A percentile compares a stretch with the other conserved stretches of the same genome.
Evolutionary conservation across 352 stramenopile species (phyloP).

Genomic region (Globisporangium cylindrosporum): DNA sequence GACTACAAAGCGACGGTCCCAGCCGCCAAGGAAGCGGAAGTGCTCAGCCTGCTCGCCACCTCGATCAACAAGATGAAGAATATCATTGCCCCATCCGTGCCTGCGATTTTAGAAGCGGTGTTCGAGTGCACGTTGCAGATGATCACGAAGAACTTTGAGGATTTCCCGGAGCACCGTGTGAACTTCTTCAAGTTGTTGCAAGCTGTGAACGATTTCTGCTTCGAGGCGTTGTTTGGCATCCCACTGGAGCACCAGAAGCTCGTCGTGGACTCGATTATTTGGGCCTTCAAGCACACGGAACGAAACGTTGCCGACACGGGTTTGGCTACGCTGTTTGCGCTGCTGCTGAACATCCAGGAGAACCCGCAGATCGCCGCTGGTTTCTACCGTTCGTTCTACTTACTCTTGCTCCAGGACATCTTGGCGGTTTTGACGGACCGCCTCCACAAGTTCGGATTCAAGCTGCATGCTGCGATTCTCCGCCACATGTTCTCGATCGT

Average conservation of each 20-base stretch:
- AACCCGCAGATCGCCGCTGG: slow-evolving; percentile 93
- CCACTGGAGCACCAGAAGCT: slow-evolving; percentile 97
- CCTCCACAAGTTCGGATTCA: slow-evolving; percentile 99
- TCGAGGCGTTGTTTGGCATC: slow-evolving; percentile 97
- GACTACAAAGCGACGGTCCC: slow-evolving; percentile 92
- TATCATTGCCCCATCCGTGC: slow-evolving; percentile 81
- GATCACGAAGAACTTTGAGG: slow-evolving; percentile 99
- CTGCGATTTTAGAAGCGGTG: slow-evolving; percentile 95
- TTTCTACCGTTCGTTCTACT: slow-evolving; percentile 98
- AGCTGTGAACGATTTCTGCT: slow-evolving; percentile 95
- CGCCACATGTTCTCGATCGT: slow-evolving; percentile 98
- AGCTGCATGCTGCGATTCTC: slow-evolving; percentile 97
- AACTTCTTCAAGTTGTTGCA: slow-evolving; percentile 99
- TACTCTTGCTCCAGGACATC: slow-evolving; percentile 93
- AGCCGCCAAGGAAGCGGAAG: slow-evolving; percentile 85
- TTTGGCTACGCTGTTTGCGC: slow-evolving; percentile 95
- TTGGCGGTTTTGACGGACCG: slow-evolving; percentile 97
- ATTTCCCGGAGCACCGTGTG: slow-evolving; percentile 98
- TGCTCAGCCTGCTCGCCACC: slow-evolving; percentile 94
- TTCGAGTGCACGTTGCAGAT: slow-evolving; percentile 99
- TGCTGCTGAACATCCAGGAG: slow-evolving; percentile 95
- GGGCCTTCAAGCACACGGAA: slow-evolving; percentile 99
- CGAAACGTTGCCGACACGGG: slow-evolving; percentile 98
- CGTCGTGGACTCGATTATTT: slow-evolving; percentile 99
- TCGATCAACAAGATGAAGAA: slow-evolving; percentile 97